Evolutionary conservation across 805 yeast species (phyloP), one percentile per base, ranked within the genome.

Genomic region (Candida ortonii): DNA sequence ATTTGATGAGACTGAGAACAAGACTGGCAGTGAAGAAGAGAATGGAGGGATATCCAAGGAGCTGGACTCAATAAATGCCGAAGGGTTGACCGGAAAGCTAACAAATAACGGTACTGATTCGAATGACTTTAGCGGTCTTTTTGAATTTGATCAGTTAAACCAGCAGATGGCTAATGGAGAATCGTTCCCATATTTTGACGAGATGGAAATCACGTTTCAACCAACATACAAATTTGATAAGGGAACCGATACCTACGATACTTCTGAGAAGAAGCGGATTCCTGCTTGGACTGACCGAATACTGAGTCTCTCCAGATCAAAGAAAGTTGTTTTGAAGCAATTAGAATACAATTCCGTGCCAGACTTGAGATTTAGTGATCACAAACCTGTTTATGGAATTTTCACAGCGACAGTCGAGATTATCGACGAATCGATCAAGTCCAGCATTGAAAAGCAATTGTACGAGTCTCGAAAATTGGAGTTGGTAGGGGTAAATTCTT

Each of bases 211-310:
- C 28, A 65, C 63, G 13, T 90, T 93, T 51, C 72, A 82, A 6
- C 99, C 99, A 5, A 93, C 99, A 0, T 93, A 93, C 62, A 93
- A 93, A 55, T 93, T 82, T 57, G 95, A 93, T 55, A 83, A 85
- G 30, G 94, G 95, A 4, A 82, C 95, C 0, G 75, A 73, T 29
- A 61, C 54, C 3, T 93, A 89, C 55, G 99, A 93, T 57, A 74
- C 95, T 0, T 80, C 94, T 25, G 97, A 90, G 51, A 93, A 93
- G 59, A 80, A 79, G 59, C 74, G 99, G 43, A 79, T 85, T 9
- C 99, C 98, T 1, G 94, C 98, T 0, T 93, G 98, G 98, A 89
- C 97, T 3, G 99, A 93, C 62, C 65, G 98, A 38, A 79, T 90
- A 20, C 59, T 89, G 30, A 80, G 78, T 50, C 49, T 66, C 36